Conservation (phyloP, 2,329 filamentous ascomycete species). For the Calonectria naviculata region DNA sequence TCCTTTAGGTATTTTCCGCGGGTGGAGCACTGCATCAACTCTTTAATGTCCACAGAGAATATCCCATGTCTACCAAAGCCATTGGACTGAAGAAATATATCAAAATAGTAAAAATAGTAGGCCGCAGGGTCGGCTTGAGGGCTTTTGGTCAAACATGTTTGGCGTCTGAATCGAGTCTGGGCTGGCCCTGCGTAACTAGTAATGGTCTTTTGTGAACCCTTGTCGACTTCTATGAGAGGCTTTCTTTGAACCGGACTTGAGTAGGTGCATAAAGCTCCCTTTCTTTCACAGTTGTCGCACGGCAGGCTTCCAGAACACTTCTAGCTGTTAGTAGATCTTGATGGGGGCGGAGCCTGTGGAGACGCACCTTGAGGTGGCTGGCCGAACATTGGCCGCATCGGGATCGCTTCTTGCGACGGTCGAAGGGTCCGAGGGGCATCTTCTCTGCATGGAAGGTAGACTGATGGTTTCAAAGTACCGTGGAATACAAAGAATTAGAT, state of each 20-base stretch:
- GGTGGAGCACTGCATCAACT: conserved; percentile 29
- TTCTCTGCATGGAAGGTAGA: not conserved
- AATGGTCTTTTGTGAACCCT: conserved; percentile 22
- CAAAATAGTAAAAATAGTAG: conserved; percentile 44
- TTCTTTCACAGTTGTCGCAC: conserved; percentile 44
- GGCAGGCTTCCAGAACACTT: conserved; percentile 48
- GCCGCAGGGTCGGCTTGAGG: conserved; percentile 24
- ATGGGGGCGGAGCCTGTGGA: not conserved
- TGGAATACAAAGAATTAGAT: not conserved
- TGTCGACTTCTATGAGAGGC: conserved; percentile 35
- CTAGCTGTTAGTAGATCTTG: not conserved
- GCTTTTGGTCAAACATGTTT: not conserved
- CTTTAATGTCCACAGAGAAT: conserved; percentile 31
- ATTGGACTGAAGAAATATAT: conserved; percentile 42
- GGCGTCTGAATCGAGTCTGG: not conserved
- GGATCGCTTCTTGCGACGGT: conserved; percentile 44
- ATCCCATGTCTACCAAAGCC: conserved; percentile 35
- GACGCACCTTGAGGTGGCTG: conserved; percentile 48
- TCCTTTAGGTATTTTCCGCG: conserved; percentile 35
- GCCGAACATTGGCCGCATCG: conserved; percentile 44
- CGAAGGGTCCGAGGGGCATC: conserved; percentile 48
- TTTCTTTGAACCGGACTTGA: not conserved
- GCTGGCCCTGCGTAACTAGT: not conserved
- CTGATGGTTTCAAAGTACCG: not conserved
- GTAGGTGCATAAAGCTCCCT: conserved; percentile 37